Base-by-base conservation (phyloP, 306 rosid genomes). In the Dalbergia oliveri region DNA sequence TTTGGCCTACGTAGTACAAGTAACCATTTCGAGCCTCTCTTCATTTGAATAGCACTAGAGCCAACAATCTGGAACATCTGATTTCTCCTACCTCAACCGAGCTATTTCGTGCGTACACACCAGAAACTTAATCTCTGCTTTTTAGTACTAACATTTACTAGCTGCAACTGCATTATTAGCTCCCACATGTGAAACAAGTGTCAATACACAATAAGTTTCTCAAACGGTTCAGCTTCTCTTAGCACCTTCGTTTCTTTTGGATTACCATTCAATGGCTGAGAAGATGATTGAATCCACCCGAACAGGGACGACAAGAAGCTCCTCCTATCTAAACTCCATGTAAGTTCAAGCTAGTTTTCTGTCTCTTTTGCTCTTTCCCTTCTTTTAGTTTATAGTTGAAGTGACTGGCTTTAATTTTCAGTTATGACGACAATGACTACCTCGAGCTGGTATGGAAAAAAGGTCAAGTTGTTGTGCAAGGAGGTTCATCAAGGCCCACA, bases 391-490 rank as follows among this genome's bases (percentile, higher is more conserved):
- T 34, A 74, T 18, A 50, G 53, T 18, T 26, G 1, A 51, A 49
- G 43, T 35, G 54, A 31, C 9, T 37, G 41, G 41, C 13, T 75
- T 57, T 11, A 18, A 4, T 26, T 73, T 73, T 39, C 84, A 79
- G 90, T 82, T 49, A 26, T 26, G 31, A 56, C 23, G 84, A 66
- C 33, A 59, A 78, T 8, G 84, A 68, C 9, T 78, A 64, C 21
- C 26, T 35, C 57, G 89, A 83, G 79, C 76, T 80, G 41, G 73
- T 62, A 39, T 84, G 86, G 84, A 59, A 74, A 69, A 87, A 75
- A 14, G 86, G 76, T 45, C 77, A 64, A 78, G 64, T 78, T 74
- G 21, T 45, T 7, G 57, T 53, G 71, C 77, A 73, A 66, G 66
- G 82, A 83, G 81, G 57, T 56, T 68, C 75, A 23, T 44, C 74